These are phyloP conservation scores for Lasiodiplodia sp. DNA, from an alignment of 2,329 filamentous ascomycete species.

Conservation along the genomic window DNA sequence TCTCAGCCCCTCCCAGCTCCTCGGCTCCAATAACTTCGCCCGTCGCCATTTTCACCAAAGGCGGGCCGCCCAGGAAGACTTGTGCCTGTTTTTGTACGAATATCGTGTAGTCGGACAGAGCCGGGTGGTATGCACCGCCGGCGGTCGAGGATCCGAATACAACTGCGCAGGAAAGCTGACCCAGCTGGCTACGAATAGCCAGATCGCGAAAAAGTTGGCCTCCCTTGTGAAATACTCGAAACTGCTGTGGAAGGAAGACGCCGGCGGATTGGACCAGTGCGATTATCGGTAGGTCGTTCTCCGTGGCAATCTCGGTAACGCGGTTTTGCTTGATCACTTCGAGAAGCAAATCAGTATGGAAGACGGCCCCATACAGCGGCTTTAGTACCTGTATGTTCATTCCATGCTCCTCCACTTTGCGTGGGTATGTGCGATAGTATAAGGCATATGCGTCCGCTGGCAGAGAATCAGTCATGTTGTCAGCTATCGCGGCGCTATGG, in stretches of 20 bases:
- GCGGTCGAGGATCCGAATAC: conserved; percentile 56
- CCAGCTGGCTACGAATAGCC: conserved; percentile 47
- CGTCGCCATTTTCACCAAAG: conserved; percentile 57
- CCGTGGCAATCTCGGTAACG: conserved; percentile 47
- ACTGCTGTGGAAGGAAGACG: conserved; percentile 54
- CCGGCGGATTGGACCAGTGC: conserved; percentile 52
- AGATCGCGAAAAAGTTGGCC: conserved; percentile 47
- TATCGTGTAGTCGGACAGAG: conserved; percentile 53
- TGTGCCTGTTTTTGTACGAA: conserved; percentile 54
- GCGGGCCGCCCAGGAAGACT: conserved; percentile 54
- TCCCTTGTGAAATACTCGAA: conserved; percentile 54
- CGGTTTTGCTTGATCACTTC: conserved; percentile 50
- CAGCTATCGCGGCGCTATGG: neutral
- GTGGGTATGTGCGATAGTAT: conserved; percentile 53
- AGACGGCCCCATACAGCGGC: neutral
- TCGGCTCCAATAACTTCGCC: conserved; percentile 54
- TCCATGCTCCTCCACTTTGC: conserved; percentile 54
- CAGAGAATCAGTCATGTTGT: neutral
- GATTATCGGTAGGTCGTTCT: conserved; percentile 52
- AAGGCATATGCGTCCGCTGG: conserved; percentile 46
- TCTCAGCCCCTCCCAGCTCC: conserved; percentile 51
- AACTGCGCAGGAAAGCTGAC: conserved; percentile 52
- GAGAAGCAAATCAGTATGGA: neutral
- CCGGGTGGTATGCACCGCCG: conserved; percentile 52
- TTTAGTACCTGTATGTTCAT: conserved; percentile 39